A percentile compares a stretch with the other conserved stretches of the same genome.
These are phyloP conservation scores for Saccharomycopsis sp. DNA, from an alignment of 805 yeast genomes.

Conservation along the genomic window DNA sequence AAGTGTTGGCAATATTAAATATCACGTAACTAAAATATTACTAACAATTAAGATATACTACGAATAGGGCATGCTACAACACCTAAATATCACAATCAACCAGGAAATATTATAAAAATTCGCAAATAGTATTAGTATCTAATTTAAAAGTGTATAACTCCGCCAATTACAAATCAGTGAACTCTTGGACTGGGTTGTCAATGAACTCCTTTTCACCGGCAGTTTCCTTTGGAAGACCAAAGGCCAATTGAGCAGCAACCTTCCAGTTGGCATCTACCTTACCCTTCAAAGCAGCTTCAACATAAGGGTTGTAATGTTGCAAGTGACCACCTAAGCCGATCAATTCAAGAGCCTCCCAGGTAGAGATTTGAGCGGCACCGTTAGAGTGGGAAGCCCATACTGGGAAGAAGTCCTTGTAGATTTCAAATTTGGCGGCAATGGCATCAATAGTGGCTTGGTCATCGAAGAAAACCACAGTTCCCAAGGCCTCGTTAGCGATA, in stretches of 20 bases:
- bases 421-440: conserved; percentile 38
- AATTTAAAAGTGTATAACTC: too few relatives aligned
- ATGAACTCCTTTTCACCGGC: conserved; percentile 36
- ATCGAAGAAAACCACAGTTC: conserved; percentile 44
- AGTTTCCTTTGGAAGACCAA: conserved; percentile 37
- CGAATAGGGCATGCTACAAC: too few relatives aligned
- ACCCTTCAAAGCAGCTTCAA: conserved; percentile 36
- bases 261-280: conserved; percentile 37
- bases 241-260: conserved; percentile 44
- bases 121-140: too few relatives aligned
- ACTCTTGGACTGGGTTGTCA: conserved; percentile 19
- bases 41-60: too few relatives aligned
- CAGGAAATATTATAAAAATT: not conserved
- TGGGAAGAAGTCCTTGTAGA: conserved; percentile 40
- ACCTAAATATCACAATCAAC: not conserved
- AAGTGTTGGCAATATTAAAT: too few relatives aligned
- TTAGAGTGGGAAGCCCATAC: conserved; percentile 41
- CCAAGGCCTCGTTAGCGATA: conserved; percentile 40
- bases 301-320: conserved; percentile 46
- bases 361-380: conserved; percentile 44
- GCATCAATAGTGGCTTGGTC: conserved; percentile 35
- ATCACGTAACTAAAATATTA: too few relatives aligned
- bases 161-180: not conserved
- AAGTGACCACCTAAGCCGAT: conserved; percentile 44
- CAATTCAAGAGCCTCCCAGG: conserved; percentile 43